Conservation (phyloP, 331 rosid species). For the Erythrophleum ivorense region DNA sequence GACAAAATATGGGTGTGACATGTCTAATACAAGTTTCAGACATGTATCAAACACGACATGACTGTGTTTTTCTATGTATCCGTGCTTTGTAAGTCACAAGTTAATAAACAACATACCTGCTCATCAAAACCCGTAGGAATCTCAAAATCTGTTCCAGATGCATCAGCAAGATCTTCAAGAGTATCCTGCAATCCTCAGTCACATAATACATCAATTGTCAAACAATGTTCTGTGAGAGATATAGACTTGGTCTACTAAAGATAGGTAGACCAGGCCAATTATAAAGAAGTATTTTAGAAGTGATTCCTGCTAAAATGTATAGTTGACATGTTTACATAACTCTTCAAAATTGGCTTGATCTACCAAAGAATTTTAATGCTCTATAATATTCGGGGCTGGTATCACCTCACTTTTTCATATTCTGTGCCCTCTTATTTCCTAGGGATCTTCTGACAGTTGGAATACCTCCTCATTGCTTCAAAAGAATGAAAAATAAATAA, state of each 20-base stretch:
- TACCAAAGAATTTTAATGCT: neutral
- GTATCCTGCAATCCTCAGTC: conserved; percentile 51
- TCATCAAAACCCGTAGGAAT: conserved; percentile 67
- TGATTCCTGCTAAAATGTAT: neutral
- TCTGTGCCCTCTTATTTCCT: neutral
- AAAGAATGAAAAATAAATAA: conserved; percentile 5
- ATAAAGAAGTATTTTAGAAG: neutral
- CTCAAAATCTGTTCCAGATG: conserved; percentile 72
- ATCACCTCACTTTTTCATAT: conserved; percentile 20
- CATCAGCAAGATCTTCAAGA: conserved; percentile 67
- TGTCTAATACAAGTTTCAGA: neutral
- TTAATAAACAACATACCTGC: conserved; percentile 54
- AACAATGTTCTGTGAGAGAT: neutral
- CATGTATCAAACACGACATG: neutral
- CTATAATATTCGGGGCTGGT: neutral
- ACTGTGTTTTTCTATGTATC: neutral
- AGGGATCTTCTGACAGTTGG: neutral
- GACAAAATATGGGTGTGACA: neutral
- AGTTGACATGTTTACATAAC: neutral
- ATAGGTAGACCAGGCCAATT: neutral
- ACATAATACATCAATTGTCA: neutral
- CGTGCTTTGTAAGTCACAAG: neutral
- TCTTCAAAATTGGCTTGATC: neutral
- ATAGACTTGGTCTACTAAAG: neutral
- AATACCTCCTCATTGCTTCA: conserved; percentile 3